Percentiles rank a stretch among this genome's conserved stretches.
Evolutionary conservation across 2,329 filamentous ascomycete genomes (phyloP).

Genomic region (Botrytis hyacinthi): DNA sequence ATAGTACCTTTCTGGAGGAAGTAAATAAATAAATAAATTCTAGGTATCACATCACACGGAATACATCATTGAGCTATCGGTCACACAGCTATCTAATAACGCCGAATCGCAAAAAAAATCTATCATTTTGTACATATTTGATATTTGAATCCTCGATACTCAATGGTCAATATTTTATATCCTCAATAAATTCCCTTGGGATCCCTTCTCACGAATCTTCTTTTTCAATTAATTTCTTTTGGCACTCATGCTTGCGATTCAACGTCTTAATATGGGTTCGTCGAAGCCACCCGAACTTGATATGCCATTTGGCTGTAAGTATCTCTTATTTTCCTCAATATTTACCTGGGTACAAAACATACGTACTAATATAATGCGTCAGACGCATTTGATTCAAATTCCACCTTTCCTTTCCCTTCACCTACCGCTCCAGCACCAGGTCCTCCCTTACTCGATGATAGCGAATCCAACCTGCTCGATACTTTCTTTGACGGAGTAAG

Average conservation of each 20-base stretch:
- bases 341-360: not conserved
- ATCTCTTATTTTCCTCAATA: not conserved
- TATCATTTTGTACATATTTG: not conserved
- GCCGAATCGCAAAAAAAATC: not conserved
- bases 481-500: conserved; percentile 56
- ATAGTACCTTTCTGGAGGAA: not conserved
- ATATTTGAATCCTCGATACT: not conserved
- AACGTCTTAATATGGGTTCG: conserved; percentile 58
- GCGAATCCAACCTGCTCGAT: conserved; percentile 57
- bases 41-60: not conserved
- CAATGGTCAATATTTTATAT: not conserved
- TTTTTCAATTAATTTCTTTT: not conserved
- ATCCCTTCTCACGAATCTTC: not conserved
- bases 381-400: conserved; percentile 48
- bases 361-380: conserved; percentile 4
- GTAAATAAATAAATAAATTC: too few relatives aligned
- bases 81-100: conserved; percentile 5
- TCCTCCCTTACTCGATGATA: conserved; percentile 63
- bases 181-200: not conserved
- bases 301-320: conserved; percentile 68
- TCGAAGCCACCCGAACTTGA: conserved; percentile 55
- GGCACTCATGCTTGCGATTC: conserved; percentile 53
- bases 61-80: not conserved
- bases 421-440: conserved; percentile 63
- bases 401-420: conserved; percentile 48